Percentiles rank a stretch among this genome's conserved stretches.
Conservation (phyloP, 2,329 filamentous ascomycete species). For the Paraphaeosphaeria sporulosa region DNA sequence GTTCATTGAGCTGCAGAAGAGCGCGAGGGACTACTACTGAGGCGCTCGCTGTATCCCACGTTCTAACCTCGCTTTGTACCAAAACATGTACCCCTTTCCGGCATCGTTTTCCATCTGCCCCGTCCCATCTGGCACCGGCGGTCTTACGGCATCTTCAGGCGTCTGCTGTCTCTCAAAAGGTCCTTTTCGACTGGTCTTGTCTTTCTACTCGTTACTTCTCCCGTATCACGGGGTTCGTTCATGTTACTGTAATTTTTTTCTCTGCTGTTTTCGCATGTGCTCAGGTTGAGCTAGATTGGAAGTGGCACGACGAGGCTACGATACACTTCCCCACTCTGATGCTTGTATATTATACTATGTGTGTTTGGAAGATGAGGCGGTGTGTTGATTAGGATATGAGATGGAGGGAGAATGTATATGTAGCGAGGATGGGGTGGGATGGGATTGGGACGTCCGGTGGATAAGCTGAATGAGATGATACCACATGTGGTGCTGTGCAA, state of each 20-base stretch:
- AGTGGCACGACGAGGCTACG: slow-evolving; percentile 14
- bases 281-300: slow-evolving; percentile 6
- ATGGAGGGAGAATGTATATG: background rate
- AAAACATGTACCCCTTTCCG: slow-evolving; percentile 20
- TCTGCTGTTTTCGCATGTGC: slow-evolving; percentile 11
- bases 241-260: slow-evolving; percentile 17
- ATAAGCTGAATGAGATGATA: background rate
- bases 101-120: slow-evolving; percentile 11
- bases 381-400: background rate
- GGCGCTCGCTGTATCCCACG: slow-evolving; percentile 9
- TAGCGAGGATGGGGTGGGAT: no score
- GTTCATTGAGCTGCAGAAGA: slow-evolving; percentile 98
- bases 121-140: slow-evolving; percentile 20
- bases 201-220: slow-evolving; percentile 18
- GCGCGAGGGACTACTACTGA: slow-evolving; percentile 87
- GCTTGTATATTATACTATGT: slow-evolving; percentile 23
- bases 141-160: slow-evolving; percentile 40
- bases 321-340: slow-evolving; percentile 30
- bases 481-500: background rate
- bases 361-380: background rate
- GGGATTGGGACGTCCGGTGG: no score
- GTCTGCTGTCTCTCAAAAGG: slow-evolving; percentile 34
- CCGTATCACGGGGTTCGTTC: background rate
- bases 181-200: slow-evolving; percentile 24
- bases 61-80: slow-evolving; percentile 21